phyloP scores from a whole-genome alignment of 345 rosid species.

The Gossypium stocksii region DNA sequence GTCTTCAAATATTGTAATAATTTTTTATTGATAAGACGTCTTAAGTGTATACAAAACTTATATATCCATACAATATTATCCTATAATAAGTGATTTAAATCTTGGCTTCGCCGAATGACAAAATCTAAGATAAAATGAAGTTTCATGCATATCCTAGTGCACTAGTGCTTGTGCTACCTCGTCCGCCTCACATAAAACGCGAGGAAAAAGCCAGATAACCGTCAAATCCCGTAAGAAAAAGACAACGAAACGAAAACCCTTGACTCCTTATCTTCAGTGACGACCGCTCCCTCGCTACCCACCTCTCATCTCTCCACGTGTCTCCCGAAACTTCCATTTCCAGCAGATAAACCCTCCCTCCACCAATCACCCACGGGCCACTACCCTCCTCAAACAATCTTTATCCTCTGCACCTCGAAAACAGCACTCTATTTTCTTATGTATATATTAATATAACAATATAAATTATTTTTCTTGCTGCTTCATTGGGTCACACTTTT shows the following conservation, averaged over 20 bases:
- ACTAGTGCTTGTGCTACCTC: slow-evolving; percentile 3
- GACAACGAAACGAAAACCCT: slow-evolving; percentile 16
- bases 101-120: too few species aligned
- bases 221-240: neutral
- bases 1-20: too few species aligned
- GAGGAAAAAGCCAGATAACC: slow-evolving; percentile 9
- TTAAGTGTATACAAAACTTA: too few species aligned
- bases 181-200: slow-evolving; percentile 10
- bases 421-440: neutral
- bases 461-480: neutral
- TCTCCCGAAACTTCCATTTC: slow-evolving; percentile 25
- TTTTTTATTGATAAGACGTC: too few species aligned
- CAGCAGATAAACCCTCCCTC: slow-evolving; percentile 21
- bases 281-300: slow-evolving; percentile 38
- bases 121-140: too few species aligned
- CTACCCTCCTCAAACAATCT: slow-evolving; percentile 1
- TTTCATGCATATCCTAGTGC: too few species aligned
- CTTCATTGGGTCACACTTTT: neutral
- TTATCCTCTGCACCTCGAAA: slow-evolving; percentile 34
- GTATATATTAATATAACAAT: neutral
- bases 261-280: slow-evolving; percentile 36
- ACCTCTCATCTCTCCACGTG: slow-evolving; percentile 52
- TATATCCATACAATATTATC: too few species aligned
- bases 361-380: slow-evolving; percentile 1
- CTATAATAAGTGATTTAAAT: too few species aligned